Evolutionary conservation across 2,329 filamentous ascomycete genomes (phyloP), one percentile per base, ranked within the genome.

Genomic region (Aspergillus quadricinctus): DNA sequence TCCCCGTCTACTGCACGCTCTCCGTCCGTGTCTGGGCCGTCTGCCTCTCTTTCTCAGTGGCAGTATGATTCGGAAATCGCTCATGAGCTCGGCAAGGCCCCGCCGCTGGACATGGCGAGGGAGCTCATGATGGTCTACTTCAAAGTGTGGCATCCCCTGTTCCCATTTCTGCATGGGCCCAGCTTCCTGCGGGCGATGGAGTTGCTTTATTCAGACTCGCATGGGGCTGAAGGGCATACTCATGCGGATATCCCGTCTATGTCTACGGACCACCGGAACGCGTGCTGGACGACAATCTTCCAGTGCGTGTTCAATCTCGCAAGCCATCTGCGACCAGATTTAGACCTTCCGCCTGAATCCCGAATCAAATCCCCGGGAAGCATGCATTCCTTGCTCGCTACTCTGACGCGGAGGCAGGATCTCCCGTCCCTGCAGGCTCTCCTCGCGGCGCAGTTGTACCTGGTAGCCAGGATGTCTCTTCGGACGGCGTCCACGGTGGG

Each of bases 271-370:
- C 64, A 68, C 31, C 60, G 65, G 43, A 62, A 61, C 57, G 58
- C 67, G 31, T 68, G 66, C 55, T 65, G 70, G 71, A 70, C 69
- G n/a, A 60, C 66, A 4, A 78, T 75, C 2, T 76, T 81, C 43
- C 79, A 81, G 59, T 79, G 80, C 52, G 72, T 81, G n/a, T 80
- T 82, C 61, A 80, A 79, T 51, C 73, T 82, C 17, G 78, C 78
- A 1, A 71, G 61, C 54, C 65, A 72, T 8, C 61, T 72, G n/a
- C 64, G 66, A 11, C 65, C 68, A 21, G 65, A 74, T 27, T 54
- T 74, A 3, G 58, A 65, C 21, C 63, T 78, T 3, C 67, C 73
- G 2, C 57, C 65, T 1, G 64, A 66, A 19, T 76, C 67, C 10
- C 69, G 66, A 37, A 77, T 79, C 49, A 67, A 71, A 40, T 73